These are phyloP conservation scores for Eucalyptus cloeziana DNA, from an alignment of 345 rosid species.

Conservation along the genomic window DNA sequence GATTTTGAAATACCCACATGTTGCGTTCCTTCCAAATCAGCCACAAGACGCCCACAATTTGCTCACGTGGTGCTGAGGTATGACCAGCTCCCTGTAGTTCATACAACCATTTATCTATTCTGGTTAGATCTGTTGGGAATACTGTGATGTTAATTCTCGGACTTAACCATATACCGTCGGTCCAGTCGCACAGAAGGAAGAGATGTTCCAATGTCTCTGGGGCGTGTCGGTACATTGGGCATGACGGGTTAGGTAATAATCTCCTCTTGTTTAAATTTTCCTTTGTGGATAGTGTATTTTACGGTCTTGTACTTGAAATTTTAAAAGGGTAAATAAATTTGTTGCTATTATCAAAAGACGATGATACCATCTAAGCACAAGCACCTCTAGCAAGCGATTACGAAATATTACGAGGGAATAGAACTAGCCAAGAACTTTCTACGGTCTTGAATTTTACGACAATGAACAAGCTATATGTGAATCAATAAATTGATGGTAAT, in stretches of 20 bases:
- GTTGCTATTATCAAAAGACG: background rate
- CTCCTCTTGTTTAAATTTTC: background rate
- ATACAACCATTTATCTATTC: background rate
- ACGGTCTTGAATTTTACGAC: background rate
- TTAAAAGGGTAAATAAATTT: background rate
- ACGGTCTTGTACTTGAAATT: background rate
- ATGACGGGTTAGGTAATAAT: background rate
- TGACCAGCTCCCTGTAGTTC: background rate
- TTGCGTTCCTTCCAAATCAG: background rate
- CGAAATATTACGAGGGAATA: background rate
- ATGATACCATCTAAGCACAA: too few species aligned
- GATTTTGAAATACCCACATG: background rate
- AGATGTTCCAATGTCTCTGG: background rate
- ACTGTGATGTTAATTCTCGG: background rate
- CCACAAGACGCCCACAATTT: background rate
- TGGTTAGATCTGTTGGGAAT: background rate
- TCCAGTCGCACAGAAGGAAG: background rate
- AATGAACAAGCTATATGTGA: background rate
- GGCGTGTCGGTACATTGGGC: accelerated
- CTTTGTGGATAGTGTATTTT: background rate
- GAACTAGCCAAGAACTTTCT: background rate
- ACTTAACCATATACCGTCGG: background rate
- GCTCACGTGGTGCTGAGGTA: background rate
- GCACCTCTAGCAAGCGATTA: background rate
- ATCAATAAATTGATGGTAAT: background rate